phyloP scores from a whole-genome alignment of 495 filamentous ascomycete genomes.

The Daldinia caldariorum region DNA sequence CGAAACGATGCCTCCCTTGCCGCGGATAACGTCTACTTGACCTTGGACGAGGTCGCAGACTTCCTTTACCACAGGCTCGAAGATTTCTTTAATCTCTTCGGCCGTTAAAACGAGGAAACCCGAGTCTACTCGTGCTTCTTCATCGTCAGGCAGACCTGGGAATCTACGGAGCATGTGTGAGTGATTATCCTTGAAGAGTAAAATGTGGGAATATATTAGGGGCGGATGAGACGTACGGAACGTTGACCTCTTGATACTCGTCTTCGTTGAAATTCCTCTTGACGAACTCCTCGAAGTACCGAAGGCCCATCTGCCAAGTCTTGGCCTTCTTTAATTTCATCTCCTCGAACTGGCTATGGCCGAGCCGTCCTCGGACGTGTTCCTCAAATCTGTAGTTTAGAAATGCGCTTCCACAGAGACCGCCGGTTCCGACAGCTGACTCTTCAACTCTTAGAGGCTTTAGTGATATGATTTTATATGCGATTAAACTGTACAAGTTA shows the following conservation, averaged over 20 bases:
- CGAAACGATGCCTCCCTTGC: constrained; percentile 70
- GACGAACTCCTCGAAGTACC: constrained; percentile 72
- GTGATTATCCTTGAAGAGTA: not conserved
- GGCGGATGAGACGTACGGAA: constrained; percentile 59
- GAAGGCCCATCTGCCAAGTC: constrained; percentile 78
- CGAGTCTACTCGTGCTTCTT: constrained; percentile 67
- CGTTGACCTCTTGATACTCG: constrained; percentile 72
- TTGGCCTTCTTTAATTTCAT: constrained; percentile 67
- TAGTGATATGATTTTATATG: constrained; percentile 70
- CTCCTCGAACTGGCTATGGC: constrained; percentile 66
- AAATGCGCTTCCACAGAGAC: constrained; percentile 74
- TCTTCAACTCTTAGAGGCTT: constrained; percentile 70
- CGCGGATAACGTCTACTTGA: constrained; percentile 67
- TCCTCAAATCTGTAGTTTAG: constrained; percentile 76
- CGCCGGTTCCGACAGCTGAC: constrained; percentile 71
- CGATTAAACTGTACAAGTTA: constrained; percentile 65
- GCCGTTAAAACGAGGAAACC: constrained; percentile 72
- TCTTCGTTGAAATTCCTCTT: constrained; percentile 81
- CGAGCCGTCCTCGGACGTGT: constrained; percentile 68
- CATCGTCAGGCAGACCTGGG: constrained; percentile 75
- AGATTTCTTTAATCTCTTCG: constrained; percentile 68
- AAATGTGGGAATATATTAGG: not conserved
- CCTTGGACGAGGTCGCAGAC: constrained; percentile 69
- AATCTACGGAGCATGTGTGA: constrained; percentile 53
- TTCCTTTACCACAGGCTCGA: constrained; percentile 72